Conservation (phyloP, 345 rosid genomes). For the Acer saccharum region DNA sequence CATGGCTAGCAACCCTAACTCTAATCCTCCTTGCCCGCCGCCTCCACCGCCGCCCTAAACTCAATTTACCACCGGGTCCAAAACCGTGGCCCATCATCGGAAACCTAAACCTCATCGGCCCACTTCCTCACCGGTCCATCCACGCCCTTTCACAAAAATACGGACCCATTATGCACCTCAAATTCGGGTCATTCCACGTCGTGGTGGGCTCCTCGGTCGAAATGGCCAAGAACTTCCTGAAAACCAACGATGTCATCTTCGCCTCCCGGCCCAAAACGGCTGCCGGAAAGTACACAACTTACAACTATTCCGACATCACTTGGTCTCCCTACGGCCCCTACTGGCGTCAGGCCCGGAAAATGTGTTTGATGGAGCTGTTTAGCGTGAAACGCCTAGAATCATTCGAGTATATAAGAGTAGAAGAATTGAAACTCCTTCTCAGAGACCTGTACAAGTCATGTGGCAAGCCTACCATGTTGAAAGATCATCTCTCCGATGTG, state of each 20-base stretch:
- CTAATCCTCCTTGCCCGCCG: conserved; percentile 38
- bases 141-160: conserved; percentile 55
- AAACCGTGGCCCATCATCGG: conserved; percentile 72
- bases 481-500: conserved; percentile 44
- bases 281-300: conserved; percentile 70
- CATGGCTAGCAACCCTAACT: conserved; percentile 38
- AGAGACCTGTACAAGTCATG: conserved; percentile 20
- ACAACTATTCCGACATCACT: conserved; percentile 58
- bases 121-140: conserved; percentile 67
- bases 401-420: conserved; percentile 53
- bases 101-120: conserved; percentile 62
- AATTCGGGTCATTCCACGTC: conserved; percentile 55
- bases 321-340: conserved; percentile 73
- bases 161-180: conserved; percentile 60
- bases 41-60: conserved; percentile 34
- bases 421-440: conserved; percentile 44
- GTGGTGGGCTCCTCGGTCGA: conserved; percentile 58
- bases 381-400: conserved; percentile 63
- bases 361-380: conserved; percentile 63
- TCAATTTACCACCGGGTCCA: conserved; percentile 62
- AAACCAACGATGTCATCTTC: conserved; percentile 53
- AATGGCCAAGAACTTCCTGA: conserved; percentile 53
- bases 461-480: conserved; percentile 32
- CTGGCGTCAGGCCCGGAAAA: conserved; percentile 67
- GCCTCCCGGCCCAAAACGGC: conserved; percentile 49